These are phyloP conservation scores for Cyathus striatus DNA, from an alignment of 768 basidiomycete genomes.

Conservation along the genomic window DNA sequence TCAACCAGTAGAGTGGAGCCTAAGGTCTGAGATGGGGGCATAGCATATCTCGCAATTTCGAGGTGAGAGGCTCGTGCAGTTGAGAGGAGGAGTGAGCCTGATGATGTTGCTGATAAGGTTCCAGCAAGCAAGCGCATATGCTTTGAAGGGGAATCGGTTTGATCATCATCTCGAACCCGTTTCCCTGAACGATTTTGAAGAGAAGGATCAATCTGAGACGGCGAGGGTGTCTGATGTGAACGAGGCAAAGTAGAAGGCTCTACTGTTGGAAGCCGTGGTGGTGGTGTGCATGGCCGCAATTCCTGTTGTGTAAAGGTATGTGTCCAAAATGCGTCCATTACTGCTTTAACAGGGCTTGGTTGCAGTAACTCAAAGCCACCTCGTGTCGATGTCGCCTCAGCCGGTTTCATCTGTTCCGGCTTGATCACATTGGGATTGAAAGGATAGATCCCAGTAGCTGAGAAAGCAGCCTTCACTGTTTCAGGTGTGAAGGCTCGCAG, in stretches of 20 bases:
- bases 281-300: neutral
- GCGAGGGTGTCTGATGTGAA: neutral
- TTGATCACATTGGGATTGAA: slow-evolving; percentile 21
- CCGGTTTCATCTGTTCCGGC: slow-evolving; percentile 19
- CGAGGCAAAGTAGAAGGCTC: slow-evolving; percentile 3
- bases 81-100: neutral
- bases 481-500: slow-evolving; percentile 17
- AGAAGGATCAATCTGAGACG: neutral
- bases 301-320: neutral
- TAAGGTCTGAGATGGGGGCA: neutral
- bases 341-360: slow-evolving; percentile 12
- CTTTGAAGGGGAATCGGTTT: neutral
- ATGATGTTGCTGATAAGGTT: neutral
- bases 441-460: slow-evolving; percentile 21
- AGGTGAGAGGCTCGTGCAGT: neutral
- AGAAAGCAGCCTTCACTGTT: slow-evolving; percentile 23
- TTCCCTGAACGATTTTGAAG: neutral
- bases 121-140: neutral
- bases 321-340: slow-evolving; percentile 10
- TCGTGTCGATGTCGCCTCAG: slow-evolving; percentile 16
- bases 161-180: neutral
- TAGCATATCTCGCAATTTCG: neutral
- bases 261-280: neutral
- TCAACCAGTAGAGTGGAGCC: neutral
- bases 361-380: slow-evolving; percentile 19